Evolutionary conservation across 805 yeast species (phyloP).

Genomic region (Wickerhamomyces bisporus): DNA sequence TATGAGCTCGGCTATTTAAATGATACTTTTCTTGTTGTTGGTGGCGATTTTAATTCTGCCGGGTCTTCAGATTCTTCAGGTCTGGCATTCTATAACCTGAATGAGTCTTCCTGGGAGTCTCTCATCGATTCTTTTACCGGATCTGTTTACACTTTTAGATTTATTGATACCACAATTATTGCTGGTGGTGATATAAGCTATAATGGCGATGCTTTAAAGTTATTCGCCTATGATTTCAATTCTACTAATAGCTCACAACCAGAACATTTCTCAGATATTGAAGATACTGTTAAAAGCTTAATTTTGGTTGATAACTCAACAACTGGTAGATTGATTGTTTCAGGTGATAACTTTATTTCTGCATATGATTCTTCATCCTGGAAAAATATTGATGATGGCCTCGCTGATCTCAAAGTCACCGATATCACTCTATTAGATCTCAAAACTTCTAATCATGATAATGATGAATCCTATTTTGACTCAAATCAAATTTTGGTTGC

Average conservation of each 20-base stretch:
- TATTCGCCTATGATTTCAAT: constrained; percentile 51
- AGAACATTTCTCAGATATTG: constrained; percentile 14
- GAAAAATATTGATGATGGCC: constrained; percentile 36
- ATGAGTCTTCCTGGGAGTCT: constrained; percentile 47
- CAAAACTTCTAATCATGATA: constrained; percentile 23
- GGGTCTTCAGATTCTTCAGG: constrained; percentile 53
- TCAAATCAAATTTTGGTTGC: constrained; percentile 45
- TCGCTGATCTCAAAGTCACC: constrained; percentile 34
- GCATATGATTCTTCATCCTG: constrained; percentile 44
- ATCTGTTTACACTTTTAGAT: constrained; percentile 46
- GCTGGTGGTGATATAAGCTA: constrained; percentile 52
- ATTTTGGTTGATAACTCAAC: constrained; percentile 43
- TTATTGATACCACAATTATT: constrained; percentile 36
- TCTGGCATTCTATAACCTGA: constrained; percentile 61
- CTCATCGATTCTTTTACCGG: constrained; percentile 42
- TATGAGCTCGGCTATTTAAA: constrained; percentile 30
- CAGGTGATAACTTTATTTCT: constrained; percentile 34
- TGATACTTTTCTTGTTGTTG: constrained; percentile 50
- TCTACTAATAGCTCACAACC: constrained; percentile 27
- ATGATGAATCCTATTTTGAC: constrained; percentile 34
- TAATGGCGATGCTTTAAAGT: constrained; percentile 31
- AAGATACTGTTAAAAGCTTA: constrained; percentile 31
- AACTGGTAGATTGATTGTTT: constrained; percentile 35
- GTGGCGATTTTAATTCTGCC: constrained; percentile 63
- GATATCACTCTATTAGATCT: constrained; percentile 42